phyloP scores from a whole-genome alignment of 2,329 filamentous ascomycete genomes.

The Cercospora brassicicola region DNA sequence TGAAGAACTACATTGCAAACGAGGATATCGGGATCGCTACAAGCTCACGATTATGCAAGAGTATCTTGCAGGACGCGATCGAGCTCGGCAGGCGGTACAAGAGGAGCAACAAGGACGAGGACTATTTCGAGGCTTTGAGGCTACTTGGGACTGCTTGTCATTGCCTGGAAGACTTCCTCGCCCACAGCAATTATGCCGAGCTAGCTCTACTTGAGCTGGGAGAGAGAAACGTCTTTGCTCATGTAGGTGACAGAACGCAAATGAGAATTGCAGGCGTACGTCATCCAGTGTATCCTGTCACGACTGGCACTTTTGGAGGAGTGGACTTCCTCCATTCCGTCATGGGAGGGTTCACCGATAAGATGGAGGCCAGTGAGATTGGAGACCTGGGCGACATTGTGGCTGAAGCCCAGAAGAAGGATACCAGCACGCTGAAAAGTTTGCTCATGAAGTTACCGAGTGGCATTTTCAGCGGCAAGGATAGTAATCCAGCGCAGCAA shows the following conservation, averaged over 20 bases:
- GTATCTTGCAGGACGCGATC: slow-evolving; percentile 71
- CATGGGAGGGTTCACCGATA: slow-evolving; percentile 76
- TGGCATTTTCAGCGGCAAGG: slow-evolving; percentile 66
- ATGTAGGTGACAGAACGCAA: slow-evolving; percentile 72
- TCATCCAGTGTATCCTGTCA: slow-evolving; percentile 70
- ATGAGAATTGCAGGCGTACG: slow-evolving; percentile 68
- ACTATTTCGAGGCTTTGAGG: slow-evolving; percentile 82
- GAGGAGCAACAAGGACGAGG: slow-evolving; percentile 64
- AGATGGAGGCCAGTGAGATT: slow-evolving; percentile 86
- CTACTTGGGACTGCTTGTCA: slow-evolving; percentile 87
- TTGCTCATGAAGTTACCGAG: slow-evolving; percentile 81
- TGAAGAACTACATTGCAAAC: slow-evolving; percentile 91
- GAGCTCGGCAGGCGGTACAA: slow-evolving; percentile 74
- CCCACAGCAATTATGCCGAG: slow-evolving; percentile 91
- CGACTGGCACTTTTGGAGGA: slow-evolving; percentile 91
- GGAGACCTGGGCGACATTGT: slow-evolving; percentile 84
- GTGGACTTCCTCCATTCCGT: slow-evolving; percentile 80
- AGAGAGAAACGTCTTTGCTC: slow-evolving; percentile 78
- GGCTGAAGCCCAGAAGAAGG: slow-evolving; percentile 58
- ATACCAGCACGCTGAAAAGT: slow-evolving; percentile 74
- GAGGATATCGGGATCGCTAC: slow-evolving; percentile 77
- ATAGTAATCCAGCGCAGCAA: slow-evolving; percentile 70
- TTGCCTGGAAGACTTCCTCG: slow-evolving; percentile 88
- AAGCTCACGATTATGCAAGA: slow-evolving; percentile 73
- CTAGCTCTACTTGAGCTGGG: slow-evolving; percentile 84